Evolutionary conservation across 805 yeast genomes (phyloP).

Genomic region (Myxozyma nipponensis): DNA sequence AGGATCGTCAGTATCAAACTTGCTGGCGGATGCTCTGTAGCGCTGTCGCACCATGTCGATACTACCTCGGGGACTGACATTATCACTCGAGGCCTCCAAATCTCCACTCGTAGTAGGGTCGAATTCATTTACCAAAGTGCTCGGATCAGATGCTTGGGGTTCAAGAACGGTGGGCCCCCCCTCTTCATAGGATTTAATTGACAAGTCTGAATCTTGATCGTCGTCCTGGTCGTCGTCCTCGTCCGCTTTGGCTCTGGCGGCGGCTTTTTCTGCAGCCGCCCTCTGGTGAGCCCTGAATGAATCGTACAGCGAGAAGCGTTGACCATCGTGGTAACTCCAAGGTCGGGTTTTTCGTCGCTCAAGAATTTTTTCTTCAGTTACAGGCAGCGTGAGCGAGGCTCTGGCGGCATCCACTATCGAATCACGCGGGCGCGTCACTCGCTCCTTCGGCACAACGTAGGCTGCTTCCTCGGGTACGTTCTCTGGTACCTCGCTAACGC

Average conservation of each 20-base stretch:
- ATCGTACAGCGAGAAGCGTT: constrained; percentile 9
- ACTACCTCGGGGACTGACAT: background rate
- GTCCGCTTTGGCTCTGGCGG: background rate
- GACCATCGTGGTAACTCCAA: constrained; percentile 12
- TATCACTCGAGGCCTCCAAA: background rate
- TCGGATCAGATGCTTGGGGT: background rate
- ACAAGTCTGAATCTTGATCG: background rate
- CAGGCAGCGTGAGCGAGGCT: background rate
- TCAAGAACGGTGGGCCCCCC: background rate
- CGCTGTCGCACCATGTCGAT: background rate
- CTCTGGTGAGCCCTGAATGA: background rate
- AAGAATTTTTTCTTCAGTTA: background rate
- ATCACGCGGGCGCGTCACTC: background rate
- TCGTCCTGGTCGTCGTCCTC: background rate
- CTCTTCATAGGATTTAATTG: background rate
- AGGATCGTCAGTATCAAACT: background rate
- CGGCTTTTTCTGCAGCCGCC: background rate
- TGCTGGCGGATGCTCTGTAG: background rate
- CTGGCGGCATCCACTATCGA: background rate
- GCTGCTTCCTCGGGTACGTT: background rate
- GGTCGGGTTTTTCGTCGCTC: constrained; percentile 17
- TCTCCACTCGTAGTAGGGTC: background rate
- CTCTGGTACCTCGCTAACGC: no score
- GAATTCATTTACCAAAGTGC: no score
- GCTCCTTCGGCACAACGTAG: background rate